Evolutionary conservation across 768 basidiomycete genomes (phyloP).

Genomic region (Mycena indigotica): DNA sequence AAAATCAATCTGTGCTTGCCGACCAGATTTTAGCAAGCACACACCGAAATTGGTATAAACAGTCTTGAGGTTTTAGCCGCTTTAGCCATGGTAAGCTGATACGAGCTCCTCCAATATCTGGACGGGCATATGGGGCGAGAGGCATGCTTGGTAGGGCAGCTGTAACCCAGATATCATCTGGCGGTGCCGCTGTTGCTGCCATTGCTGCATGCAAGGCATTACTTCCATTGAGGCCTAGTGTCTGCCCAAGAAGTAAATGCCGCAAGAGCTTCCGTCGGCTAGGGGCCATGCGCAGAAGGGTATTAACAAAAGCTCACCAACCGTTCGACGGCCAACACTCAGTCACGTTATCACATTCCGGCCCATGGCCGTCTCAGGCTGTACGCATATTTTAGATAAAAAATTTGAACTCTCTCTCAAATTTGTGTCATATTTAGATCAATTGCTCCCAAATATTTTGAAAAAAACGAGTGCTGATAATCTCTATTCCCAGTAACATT

Average conservation of each 20-base stretch:
- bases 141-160: not conserved
- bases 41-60: conserved; percentile 9
- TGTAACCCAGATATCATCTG: not conserved
- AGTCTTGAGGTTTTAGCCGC: not conserved
- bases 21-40: not conserved
- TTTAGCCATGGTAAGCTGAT: not conserved
- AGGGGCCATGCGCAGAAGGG: no score
- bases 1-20: not conserved
- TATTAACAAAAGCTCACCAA: no score
- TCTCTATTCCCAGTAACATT: no score
- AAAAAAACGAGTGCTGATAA: no score
- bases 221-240: not conserved
- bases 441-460: no score
- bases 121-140: not conserved
- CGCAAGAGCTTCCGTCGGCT: not conserved
- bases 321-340: no score
- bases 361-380: no score
- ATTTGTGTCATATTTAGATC: no score
- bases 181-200: not conserved
- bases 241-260: not conserved
- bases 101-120: not conserved
- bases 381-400: no score
- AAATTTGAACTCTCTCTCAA: no score
- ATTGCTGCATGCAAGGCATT: not conserved
- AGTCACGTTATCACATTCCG: no score